Percentiles rank a stretch among this genome's conserved stretches.
phyloP scores from a whole-genome alignment of 2,329 filamentous ascomycete species.

The Alternaria sp. region DNA sequence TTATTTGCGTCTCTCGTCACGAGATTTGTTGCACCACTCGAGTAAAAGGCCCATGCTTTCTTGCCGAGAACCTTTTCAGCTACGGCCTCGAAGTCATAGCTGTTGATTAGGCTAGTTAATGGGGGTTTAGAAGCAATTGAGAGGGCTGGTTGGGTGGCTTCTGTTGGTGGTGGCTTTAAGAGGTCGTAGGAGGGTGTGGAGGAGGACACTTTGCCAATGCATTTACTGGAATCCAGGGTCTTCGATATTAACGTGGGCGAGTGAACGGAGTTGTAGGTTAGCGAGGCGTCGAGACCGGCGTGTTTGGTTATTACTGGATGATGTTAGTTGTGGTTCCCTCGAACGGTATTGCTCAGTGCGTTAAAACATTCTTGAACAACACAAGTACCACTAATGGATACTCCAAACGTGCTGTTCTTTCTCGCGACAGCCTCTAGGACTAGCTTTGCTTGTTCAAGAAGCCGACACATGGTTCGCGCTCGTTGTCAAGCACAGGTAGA shows the following conservation, averaged over 20 bases:
- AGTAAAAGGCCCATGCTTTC: constrained; percentile 59
- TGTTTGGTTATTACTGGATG: constrained; percentile 27
- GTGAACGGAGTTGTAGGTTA: constrained; percentile 62
- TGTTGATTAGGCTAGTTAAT: constrained; percentile 51
- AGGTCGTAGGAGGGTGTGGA: background rate
- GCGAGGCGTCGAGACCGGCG: constrained; percentile 32
- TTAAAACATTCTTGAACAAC: background rate
- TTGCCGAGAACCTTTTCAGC: constrained; percentile 48
- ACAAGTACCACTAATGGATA: background rate
- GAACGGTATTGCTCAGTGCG: too few relatives aligned
- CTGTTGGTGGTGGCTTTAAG: background rate
- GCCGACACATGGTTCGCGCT: background rate
- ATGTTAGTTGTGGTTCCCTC: background rate
- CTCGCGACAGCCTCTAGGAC: background rate
- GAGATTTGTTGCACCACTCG: constrained; percentile 61
- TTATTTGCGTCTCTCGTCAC: constrained; percentile 57
- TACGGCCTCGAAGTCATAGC: constrained; percentile 56
- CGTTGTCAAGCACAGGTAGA: background rate
- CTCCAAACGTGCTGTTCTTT: background rate
- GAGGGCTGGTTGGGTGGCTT: background rate
- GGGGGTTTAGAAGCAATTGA: constrained; percentile 44
- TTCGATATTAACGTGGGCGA: constrained; percentile 50
- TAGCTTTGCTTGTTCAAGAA: background rate
- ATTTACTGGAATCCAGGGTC: constrained; percentile 47
- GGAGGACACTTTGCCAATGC: background rate